Base-by-base conservation (phyloP, 2,329 filamentous ascomycete genomes). In the Diaporthe ilicicola region DNA sequence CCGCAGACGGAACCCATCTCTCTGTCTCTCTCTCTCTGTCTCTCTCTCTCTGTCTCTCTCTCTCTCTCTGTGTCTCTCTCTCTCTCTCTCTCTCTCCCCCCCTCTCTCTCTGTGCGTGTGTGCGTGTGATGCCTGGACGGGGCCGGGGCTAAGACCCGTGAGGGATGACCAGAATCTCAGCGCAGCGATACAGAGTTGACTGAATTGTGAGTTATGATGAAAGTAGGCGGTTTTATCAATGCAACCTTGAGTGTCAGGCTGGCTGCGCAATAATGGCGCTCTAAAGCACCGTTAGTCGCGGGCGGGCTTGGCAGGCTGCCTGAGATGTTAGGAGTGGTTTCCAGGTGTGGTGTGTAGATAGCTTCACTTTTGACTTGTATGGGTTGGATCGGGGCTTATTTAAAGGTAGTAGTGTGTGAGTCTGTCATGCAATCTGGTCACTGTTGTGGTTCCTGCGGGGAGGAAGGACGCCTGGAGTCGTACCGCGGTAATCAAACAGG, bases 1-100 rank as follows among this genome's bases (percentile, higher is more conserved):
- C 94, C 93, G 84, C 93, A 97, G 82, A 94, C 87, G 80, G 94
- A 95, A 72, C 95, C 95, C 95, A 98, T 97, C 74, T 62, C n/a
- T n/a, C n/a, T n/a, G n/a, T n/a, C n/a, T n/a, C n/a, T n/a, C n/a
- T n/a, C n/a, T n/a, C n/a, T n/a, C n/a, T n/a, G n/a, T n/a, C n/a
- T n/a, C n/a, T n/a, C n/a, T n/a, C n/a, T n/a, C n/a, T n/a, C n/a
- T n/a, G n/a, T n/a, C n/a, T n/a, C n/a, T n/a, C n/a, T n/a, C n/a
- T n/a, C n/a, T n/a, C n/a, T n/a, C n/a, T n/a, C n/a, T n/a, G n/a
- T n/a, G n/a, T n/a, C n/a, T n/a, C n/a, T n/a, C n/a, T n/a, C n/a
- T n/a, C n/a, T n/a, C n/a, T n/a, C n/a, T n/a, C n/a, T n/a, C n/a
- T n/a, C n/a, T n/a, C n/a, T n/a, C n/a, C n/a, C n/a, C n/a, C n/a